Evolutionary conservation across 345 rosid species (phyloP).

Genomic region (Bruguiera parviflora): DNA sequence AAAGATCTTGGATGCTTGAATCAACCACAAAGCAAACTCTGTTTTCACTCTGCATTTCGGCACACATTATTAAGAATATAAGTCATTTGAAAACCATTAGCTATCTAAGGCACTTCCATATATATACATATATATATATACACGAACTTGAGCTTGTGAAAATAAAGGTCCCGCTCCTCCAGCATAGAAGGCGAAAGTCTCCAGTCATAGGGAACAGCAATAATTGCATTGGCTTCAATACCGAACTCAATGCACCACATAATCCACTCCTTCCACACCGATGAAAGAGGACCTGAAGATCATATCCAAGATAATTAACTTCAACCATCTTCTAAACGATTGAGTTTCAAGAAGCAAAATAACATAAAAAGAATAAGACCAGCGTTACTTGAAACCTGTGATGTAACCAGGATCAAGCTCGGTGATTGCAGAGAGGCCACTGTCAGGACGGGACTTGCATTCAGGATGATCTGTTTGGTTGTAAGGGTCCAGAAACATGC

Average conservation of each 20-base stretch:
- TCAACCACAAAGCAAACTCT: conserved; percentile 8
- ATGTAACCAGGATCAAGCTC: conserved; percentile 97
- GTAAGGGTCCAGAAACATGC: conserved; percentile 85
- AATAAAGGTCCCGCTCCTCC: conserved; percentile 96
- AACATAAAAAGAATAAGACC: background rate
- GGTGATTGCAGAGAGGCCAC: conserved; percentile 92
- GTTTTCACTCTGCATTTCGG: background rate
- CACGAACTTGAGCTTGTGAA: conserved; percentile 92
- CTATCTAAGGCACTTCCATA: background rate
- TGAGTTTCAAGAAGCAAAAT: background rate
- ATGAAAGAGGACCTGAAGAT: conserved; percentile 83
- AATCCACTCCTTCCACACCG: conserved; percentile 99
- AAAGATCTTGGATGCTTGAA: conserved; percentile 10
- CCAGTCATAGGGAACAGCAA: conserved; percentile 98
- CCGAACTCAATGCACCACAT: conserved; percentile 99
- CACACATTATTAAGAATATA: background rate
- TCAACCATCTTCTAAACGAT: too few relatives aligned
- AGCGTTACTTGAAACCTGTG: conserved; percentile 46
- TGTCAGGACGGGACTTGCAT: conserved; percentile 93
- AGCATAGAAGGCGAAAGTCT: conserved; percentile 90
- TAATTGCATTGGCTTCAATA: conserved; percentile 83
- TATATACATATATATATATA: conserved; percentile 13
- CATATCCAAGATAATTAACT: conserved; percentile 4
- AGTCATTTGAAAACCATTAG: background rate
- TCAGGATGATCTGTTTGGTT: conserved; percentile 97